Percentiles rank a stretch among this genome's conserved stretches.
phyloP scores from a whole-genome alignment of 2,329 filamentous ascomycete genomes.

The Fusarium acutatum region DNA sequence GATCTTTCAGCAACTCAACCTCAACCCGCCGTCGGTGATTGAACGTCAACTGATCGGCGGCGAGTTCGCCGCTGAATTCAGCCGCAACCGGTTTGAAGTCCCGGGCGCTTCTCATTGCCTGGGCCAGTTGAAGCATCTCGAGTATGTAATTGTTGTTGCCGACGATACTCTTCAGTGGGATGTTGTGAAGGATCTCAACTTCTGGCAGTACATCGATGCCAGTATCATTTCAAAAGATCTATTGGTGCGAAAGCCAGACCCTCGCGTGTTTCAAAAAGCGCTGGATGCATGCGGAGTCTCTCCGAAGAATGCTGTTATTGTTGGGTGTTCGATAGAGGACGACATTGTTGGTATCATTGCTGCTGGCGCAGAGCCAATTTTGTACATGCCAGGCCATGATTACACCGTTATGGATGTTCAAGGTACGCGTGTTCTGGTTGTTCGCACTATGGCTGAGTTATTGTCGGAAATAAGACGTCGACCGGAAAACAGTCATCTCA shows the following conservation, averaged over 20 bases:
- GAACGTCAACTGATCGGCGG: accelerated
- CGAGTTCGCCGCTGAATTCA: not conserved
- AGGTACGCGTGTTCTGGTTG: not conserved
- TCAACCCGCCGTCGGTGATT: accelerated
- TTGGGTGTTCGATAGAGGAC: not conserved
- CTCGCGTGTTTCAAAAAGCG: not conserved
- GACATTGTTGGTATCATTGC: not conserved
- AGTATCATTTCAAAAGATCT: no score
- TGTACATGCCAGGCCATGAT: not conserved
- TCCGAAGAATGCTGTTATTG: not conserved
- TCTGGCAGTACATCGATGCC: not conserved
- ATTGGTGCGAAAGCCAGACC: not conserved
- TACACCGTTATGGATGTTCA: accelerated
- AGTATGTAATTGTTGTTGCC: not conserved
- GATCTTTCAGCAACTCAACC: not conserved
- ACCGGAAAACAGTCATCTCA: not conserved
- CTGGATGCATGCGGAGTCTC: not conserved
- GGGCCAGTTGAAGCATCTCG: not conserved
- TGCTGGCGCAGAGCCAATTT: not conserved
- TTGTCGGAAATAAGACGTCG: not conserved
- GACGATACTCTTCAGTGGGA: not conserved
- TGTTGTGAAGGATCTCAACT: not conserved
- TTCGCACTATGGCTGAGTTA: not conserved
- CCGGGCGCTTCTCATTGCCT: accelerated
- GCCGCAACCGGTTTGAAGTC: not conserved